Base-by-base conservation (phyloP, 352 stramenopile genomes). In the Pythium dissotocum region DNA sequence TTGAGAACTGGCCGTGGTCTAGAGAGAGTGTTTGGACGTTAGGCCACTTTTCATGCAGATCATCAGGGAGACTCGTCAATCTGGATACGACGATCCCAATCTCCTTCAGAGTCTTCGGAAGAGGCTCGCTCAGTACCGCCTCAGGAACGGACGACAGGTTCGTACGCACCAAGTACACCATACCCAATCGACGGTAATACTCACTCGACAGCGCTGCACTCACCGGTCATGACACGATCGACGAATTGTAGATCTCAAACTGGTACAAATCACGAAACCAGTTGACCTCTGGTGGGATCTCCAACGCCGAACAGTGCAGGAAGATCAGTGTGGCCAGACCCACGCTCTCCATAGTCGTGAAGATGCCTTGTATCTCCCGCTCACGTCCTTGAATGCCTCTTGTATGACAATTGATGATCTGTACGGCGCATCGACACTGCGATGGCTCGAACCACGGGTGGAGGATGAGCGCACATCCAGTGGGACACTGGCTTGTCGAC, bases 61-160 rank as follows among this genome's bases (percentile, higher is more conserved):
- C 53, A 7, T 13, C 10, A 14, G 68, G 68, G 2, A 75, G 54
- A 0, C n/a, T 49, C 33, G 51, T 54, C 9, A 75, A 10, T 32
- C 61, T 67, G 7, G 68, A 67, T 9, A 56, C 62, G 36, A 75
- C 44, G 32, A 75, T 53, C n/a, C 55, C 58, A 40, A 75, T 67
- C 46, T 75, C 62, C 16, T 40, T 32, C 21, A 75, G 32, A 10
- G 56, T 42, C 16, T 33, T 13, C 10, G 62, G 68, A 2, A 75
- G 16, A 10, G 62, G 6, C 2, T 3, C 42, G 1, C 60, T 36
- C 1, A 67, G 28, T 0, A 75, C 33, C 5, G 35, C 62, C 1
- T 28, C 21, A 13, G 68, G 68, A 9, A 75, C 38, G 36, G 61
- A 36, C 1, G 38, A 40, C 32, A 70, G 10, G 12, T 60, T 32